A percentile compares a stretch with the other conserved stretches of the same genome.
Evolutionary conservation across 495 filamentous ascomycete genomes (phyloP).

Genomic region (Darksidea phi): DNA sequence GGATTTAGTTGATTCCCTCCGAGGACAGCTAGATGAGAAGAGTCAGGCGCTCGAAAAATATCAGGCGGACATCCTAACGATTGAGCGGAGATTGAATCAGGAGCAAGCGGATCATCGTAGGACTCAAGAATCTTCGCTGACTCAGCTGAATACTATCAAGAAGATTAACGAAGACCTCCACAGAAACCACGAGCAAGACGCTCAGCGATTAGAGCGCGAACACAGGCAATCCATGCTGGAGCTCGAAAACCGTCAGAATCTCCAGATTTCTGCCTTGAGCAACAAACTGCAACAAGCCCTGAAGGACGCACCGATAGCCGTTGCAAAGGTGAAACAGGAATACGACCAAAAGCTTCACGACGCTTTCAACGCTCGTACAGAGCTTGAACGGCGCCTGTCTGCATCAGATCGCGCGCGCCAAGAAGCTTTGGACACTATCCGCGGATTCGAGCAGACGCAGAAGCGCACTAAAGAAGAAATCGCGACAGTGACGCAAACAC

Average conservation of each 20-base stretch:
- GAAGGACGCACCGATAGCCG: constrained; percentile 19
- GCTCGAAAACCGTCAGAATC: constrained; percentile 50
- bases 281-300: constrained; percentile 30
- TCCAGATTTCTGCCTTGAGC: constrained; percentile 30
- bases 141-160: constrained; percentile 66
- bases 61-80: constrained; percentile 63
- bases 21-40: constrained; percentile 72
- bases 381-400: constrained; percentile 22
- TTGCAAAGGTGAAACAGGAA: constrained; percentile 25
- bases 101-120: constrained; percentile 73
- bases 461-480: constrained; percentile 34
- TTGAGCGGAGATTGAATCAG: constrained; percentile 70
- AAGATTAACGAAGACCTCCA: constrained; percentile 71
- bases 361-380: constrained; percentile 10
- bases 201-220: constrained; percentile 37
- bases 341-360: constrained; percentile 31
- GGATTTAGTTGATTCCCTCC: constrained; percentile 69
- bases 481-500: constrained; percentile 27
- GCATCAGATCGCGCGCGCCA: constrained; percentile 12
- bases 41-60: constrained; percentile 65
- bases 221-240: constrained; percentile 41
- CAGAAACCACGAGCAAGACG: constrained; percentile 62
- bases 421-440: constrained; percentile 31
- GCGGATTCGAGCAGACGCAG: constrained; percentile 31
- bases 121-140: constrained; percentile 62